These are phyloP conservation scores for Domatiomyces catenatus DNA, from an alignment of 2,329 filamentous ascomycete genomes.

Conservation along the genomic window DNA sequence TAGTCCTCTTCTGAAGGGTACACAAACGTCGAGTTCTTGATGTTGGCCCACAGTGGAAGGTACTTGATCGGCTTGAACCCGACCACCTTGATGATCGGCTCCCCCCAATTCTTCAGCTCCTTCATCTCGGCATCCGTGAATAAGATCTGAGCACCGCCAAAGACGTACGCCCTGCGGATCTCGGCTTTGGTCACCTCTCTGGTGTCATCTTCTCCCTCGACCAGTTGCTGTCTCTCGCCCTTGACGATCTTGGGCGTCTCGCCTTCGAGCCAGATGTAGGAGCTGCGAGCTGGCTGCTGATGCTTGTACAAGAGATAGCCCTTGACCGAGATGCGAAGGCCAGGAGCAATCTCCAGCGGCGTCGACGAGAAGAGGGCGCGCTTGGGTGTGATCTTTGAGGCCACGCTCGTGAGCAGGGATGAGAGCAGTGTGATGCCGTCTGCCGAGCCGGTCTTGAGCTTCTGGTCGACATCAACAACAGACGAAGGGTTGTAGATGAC, in stretches of 20 bases:
- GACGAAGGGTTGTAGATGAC: slow-evolving; percentile 34
- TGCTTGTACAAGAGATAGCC: slow-evolving; percentile 81
- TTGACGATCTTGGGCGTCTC: slow-evolving; percentile 68
- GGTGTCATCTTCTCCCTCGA: slow-evolving; percentile 45
- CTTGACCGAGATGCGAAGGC: slow-evolving; percentile 75
- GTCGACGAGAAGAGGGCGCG: slow-evolving; percentile 73
- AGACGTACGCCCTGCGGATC: slow-evolving; percentile 85
- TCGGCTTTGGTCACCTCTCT: slow-evolving; percentile 64
- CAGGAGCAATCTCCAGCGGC: slow-evolving; percentile 74
- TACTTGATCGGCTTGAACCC: slow-evolving; percentile 74
- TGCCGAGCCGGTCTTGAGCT: slow-evolving; percentile 48
- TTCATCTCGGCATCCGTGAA: slow-evolving; percentile 77
- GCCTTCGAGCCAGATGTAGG: slow-evolving; percentile 77
- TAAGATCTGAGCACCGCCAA: slow-evolving; percentile 75
- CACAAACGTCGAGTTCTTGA: slow-evolving; percentile 78
- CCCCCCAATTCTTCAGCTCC: slow-evolving; percentile 61
- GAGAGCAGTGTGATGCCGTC: slow-evolving; percentile 67
- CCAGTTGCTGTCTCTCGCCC: slow-evolving; percentile 57
- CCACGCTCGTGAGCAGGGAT: slow-evolving; percentile 72
- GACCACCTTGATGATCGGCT: slow-evolving; percentile 71
- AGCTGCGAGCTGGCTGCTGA: slow-evolving; percentile 65
- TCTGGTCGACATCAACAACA: slow-evolving; percentile 25
- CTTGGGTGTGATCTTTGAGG: slow-evolving; percentile 75
- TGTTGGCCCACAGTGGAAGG: slow-evolving; percentile 68
- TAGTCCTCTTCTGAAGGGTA: slow-evolving; percentile 85